Conservation (phyloP, 75 land plant genomes). For the Pinus tabuliformis region DNA sequence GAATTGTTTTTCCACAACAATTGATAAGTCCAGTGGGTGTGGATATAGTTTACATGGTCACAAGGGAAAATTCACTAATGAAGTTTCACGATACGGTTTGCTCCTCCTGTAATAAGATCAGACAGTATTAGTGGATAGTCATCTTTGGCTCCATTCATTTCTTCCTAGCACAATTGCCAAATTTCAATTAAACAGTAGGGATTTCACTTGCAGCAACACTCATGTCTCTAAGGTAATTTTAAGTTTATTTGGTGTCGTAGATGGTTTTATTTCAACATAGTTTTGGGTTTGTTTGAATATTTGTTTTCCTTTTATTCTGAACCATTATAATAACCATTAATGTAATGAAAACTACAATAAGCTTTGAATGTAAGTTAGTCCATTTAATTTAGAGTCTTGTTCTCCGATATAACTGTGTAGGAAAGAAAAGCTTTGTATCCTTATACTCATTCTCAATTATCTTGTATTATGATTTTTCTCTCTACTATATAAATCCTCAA, state of each 20-base stretch:
- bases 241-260: neutral
- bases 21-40: slow-evolving; percentile 79
- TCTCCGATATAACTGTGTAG: too few relatives aligned
- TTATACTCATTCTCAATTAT: too few relatives aligned
- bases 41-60: slow-evolving; percentile 91
- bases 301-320: neutral
- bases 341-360: too few relatives aligned
- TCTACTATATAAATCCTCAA: too few relatives aligned
- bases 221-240: slow-evolving; percentile 37
- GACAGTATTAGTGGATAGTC: slow-evolving; percentile 25
- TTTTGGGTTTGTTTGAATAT: neutral
- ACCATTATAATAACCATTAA: neutral
- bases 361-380: too few relatives aligned
- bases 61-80: slow-evolving; percentile 64
- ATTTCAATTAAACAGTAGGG: slow-evolving; percentile 30
- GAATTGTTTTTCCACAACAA: slow-evolving; percentile 90
- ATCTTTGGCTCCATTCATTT: slow-evolving; percentile 40
- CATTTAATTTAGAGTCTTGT: too few relatives aligned
- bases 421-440: neutral
- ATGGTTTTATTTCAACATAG: neutral
- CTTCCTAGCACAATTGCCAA: slow-evolving; percentile 30
- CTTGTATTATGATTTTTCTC: too few relatives aligned
- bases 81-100: slow-evolving; percentile 51
- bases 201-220: slow-evolving; percentile 32
- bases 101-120: neutral